phyloP scores from a whole-genome alignment of 2,329 filamentous ascomycete species.

The Aspergillus unguis region DNA sequence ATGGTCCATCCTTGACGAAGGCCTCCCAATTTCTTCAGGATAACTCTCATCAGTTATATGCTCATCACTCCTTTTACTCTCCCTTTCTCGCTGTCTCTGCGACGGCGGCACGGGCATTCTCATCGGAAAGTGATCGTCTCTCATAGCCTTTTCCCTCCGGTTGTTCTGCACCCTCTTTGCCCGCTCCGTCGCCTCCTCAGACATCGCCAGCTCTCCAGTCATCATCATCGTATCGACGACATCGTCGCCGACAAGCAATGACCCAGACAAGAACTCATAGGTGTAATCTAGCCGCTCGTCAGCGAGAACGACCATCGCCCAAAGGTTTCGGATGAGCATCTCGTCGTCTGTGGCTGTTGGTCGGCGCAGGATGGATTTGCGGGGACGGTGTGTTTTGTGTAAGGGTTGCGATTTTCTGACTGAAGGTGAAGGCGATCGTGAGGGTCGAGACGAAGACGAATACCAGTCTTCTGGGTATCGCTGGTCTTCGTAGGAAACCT shows the following conservation, averaged over 20 bases:
- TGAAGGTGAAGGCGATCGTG: not conserved
- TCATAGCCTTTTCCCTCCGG: not conserved
- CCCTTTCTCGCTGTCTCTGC: too few relatives aligned
- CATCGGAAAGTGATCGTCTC: not conserved
- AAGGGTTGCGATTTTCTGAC: not conserved
- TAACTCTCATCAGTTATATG: too few relatives aligned
- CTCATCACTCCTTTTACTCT: too few relatives aligned
- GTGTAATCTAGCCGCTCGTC: constrained; percentile 9
- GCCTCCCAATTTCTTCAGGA: too few relatives aligned
- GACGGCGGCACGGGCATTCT: not conserved
- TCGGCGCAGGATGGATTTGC: constrained; percentile 14
- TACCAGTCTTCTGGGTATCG: too few relatives aligned
- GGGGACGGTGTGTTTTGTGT: not conserved
- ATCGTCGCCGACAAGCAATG: constrained; percentile 5
- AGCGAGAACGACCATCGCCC: constrained; percentile 2
- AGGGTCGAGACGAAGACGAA: too few relatives aligned
- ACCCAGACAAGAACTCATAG: constrained; percentile 5
- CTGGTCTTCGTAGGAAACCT: too few relatives aligned
- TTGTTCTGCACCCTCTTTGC: not conserved
- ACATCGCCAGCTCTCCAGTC: constrained; percentile 8
- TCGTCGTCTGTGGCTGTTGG: constrained; percentile 15
- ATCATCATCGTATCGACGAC: constrained; percentile 7
- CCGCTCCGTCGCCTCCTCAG: not conserved
- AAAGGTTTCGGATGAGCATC: constrained; percentile 15
- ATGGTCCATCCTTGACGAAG: too few relatives aligned